These are phyloP conservation scores for Phytophthora melonis DNA, from an alignment of 352 stramenopile genomes.

Conservation along the genomic window DNA sequence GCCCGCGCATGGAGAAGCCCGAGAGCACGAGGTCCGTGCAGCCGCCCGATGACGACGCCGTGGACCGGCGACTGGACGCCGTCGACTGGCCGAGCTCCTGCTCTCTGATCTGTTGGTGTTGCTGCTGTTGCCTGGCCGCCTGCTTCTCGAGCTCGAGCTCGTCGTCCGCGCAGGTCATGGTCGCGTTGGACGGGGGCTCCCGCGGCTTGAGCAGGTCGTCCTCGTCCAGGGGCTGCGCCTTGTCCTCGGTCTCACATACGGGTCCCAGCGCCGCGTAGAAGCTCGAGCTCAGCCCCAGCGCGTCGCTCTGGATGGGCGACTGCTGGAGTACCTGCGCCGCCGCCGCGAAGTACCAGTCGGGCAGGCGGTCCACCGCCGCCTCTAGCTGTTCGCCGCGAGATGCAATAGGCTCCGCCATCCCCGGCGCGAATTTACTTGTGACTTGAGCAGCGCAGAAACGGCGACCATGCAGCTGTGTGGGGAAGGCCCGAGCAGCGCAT, in stretches of 20 bases:
- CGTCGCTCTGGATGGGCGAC: constrained; percentile 28
- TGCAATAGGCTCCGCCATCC: constrained; percentile 37
- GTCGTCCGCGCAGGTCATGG: constrained; percentile 43
- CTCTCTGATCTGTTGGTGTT: constrained; percentile 25
- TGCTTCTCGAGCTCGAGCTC: constrained; percentile 47
- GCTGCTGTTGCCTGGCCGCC: constrained; percentile 1
- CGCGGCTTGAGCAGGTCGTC: constrained; percentile 33
- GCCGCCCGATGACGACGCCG: constrained; percentile 43
- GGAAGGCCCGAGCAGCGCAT: constrained; percentile 21
- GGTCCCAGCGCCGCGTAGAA: constrained; percentile 36
- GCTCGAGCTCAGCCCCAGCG: constrained; percentile 6
- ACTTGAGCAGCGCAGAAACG: constrained; percentile 34
- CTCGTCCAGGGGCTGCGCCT: constrained; percentile 43
- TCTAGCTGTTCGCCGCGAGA: constrained; percentile 76
- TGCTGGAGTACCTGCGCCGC: constrained; percentile 26
- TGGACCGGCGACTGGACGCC: constrained; percentile 54
- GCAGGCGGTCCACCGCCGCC: constrained; percentile 70
- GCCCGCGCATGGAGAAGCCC: constrained; percentile 71
- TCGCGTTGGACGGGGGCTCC: constrained; percentile 35
- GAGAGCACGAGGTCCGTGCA: constrained; percentile 74
- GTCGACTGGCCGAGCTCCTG: constrained; percentile 37
- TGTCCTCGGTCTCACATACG: constrained; percentile 46
- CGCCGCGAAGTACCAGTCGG: constrained; percentile 71
- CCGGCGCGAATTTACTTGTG: constrained; percentile 25
- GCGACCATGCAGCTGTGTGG: constrained; percentile 28